Percentiles rank a stretch among this genome's conserved stretches.
phyloP scores from a whole-genome alignment of 192 early-diverging fungal genomes.

The Entomortierella beljakovae region DNA sequence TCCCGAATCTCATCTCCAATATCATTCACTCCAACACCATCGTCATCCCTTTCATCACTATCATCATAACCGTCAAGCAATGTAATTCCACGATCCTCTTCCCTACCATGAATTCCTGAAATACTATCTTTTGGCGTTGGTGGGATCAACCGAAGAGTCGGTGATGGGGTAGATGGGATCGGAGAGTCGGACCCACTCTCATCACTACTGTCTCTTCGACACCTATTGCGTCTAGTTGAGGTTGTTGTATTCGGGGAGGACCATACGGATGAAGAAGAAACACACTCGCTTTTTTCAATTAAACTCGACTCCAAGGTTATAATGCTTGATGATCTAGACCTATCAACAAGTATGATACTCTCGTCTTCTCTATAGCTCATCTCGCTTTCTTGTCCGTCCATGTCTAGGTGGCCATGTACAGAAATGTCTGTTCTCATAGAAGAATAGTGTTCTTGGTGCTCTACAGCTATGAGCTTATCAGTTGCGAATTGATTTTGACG shows the following conservation, averaged over 20 bases:
- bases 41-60: background rate
- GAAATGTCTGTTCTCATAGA: background rate
- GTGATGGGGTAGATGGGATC: slow-evolving; percentile 40
- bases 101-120: background rate
- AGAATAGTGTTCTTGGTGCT: background rate
- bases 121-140: slow-evolving; percentile 36
- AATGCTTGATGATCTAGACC: slow-evolving; percentile 27
- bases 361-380: slow-evolving; percentile 26
- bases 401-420: background rate
- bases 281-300: slow-evolving; percentile 29
- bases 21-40: slow-evolving; percentile 13
- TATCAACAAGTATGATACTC: slow-evolving; percentile 21
- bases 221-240: background rate
- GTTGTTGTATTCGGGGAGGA: slow-evolving; percentile 16
- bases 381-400: slow-evolving; percentile 15
- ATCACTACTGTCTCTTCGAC: slow-evolving; percentile 3
- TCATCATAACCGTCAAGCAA: slow-evolving; percentile 7
- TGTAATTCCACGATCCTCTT: slow-evolving; percentile 23
- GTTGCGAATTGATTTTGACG: slow-evolving; percentile 31
- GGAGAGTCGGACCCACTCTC: background rate
- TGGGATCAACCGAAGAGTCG: slow-evolving; percentile 40
- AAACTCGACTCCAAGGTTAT: slow-evolving; percentile 32
- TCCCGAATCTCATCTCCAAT: background rate
- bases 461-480: slow-evolving; percentile 23
- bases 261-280: slow-evolving; percentile 30